A percentile compares a stretch with the other conserved stretches of the same genome.
Conservation (phyloP, 768 basidiomycete genomes). For the Suillus occidentalis region DNA sequence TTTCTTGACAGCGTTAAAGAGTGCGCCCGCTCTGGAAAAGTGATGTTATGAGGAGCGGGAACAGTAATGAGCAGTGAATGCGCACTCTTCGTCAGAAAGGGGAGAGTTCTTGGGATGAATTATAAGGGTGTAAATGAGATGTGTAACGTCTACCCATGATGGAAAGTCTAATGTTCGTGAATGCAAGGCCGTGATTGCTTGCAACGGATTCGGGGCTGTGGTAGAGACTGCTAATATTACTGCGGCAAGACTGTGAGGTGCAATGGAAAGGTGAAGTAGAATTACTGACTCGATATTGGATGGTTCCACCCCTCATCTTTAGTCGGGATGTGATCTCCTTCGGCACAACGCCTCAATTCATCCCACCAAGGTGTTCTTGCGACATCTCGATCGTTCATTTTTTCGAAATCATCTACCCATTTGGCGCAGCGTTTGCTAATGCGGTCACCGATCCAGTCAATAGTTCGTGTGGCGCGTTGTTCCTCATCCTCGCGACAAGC, state of each 20-base stretch:
- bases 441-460: constrained; percentile 84
- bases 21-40: constrained; percentile 60
- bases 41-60: constrained; percentile 12
- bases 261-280: constrained; percentile 12
- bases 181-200: constrained; percentile 76
- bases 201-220: constrained; percentile 76
- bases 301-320: constrained; percentile 84
- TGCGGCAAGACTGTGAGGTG: constrained; percentile 31
- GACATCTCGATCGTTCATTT: constrained; percentile 38
- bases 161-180: constrained; percentile 67
- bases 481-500: constrained; percentile 81
- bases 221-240: constrained; percentile 85
- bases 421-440: constrained; percentile 59
- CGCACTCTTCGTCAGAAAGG: constrained; percentile 79
- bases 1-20: constrained; percentile 87
- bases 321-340: constrained; percentile 74
- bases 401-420: constrained; percentile 73
- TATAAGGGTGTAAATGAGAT: constrained; percentile 73
- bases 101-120: constrained; percentile 70
- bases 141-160: constrained; percentile 75
- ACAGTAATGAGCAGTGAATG: constrained; percentile 18
- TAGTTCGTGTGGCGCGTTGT: constrained; percentile 70
- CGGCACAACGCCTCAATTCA: constrained; percentile 72
- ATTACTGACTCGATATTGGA: constrained; percentile 69
- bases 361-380: constrained; percentile 84